These are phyloP conservation scores for Pythium myriotylum DNA, from an alignment of 352 stramenopile species.

Conservation along the genomic window DNA sequence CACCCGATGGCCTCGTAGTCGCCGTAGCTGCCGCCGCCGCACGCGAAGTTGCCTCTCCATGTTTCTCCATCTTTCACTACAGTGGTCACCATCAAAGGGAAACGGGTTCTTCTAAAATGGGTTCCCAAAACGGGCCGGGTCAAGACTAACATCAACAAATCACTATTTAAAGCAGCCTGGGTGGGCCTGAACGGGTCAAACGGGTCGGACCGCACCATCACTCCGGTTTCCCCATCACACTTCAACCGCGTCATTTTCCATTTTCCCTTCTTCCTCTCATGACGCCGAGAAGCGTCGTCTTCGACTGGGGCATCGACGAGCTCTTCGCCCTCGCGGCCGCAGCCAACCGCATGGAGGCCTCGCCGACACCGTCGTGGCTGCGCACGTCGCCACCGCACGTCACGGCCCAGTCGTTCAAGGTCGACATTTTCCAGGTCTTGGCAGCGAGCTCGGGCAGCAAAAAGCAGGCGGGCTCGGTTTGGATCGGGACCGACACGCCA, in stretches of 20 bases:
- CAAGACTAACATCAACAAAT: too few relatives aligned
- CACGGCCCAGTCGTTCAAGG: too few relatives aligned
- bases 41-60: not conserved
- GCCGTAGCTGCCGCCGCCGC: not conserved
- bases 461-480: too few relatives aligned
- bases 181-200: too few relatives aligned
- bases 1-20: not conserved
- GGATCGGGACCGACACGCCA: too few relatives aligned
- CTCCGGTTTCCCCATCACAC: not conserved
- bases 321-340: not conserved
- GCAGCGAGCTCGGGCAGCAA: too few relatives aligned
- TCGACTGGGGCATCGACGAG: not conserved
- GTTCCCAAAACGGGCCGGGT: not conserved
- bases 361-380: too few relatives aligned
- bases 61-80: not conserved
- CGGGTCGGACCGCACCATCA: not conserved
- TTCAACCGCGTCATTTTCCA: not conserved
- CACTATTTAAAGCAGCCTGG: too few relatives aligned
- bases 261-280: too few relatives aligned
- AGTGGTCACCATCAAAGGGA: not conserved
- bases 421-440: too few relatives aligned
- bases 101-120: not conserved
- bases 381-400: too few relatives aligned
- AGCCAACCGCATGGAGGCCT: not conserved
- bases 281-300: not conserved